These are phyloP conservation scores for Tolypocladium ophioglossoides DNA, from an alignment of 2,329 filamentous ascomycete species.

Conservation along the genomic window DNA sequence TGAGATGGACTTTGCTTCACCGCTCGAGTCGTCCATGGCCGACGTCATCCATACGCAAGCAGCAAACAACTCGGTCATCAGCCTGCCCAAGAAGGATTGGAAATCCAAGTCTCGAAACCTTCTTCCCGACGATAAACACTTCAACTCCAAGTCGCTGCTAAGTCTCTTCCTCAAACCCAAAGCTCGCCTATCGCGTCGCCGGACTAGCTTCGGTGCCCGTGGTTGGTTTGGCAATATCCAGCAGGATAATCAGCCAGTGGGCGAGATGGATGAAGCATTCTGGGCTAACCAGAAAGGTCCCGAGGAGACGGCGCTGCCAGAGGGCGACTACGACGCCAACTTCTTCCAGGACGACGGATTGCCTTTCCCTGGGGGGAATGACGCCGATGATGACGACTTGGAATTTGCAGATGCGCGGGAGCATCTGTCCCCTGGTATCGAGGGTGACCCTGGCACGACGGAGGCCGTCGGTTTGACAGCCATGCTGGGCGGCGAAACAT, in stretches of 20 bases:
- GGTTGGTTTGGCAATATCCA: constrained; percentile 31
- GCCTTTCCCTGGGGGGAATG: constrained; percentile 50
- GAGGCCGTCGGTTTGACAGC: constrained; percentile 38
- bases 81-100: constrained; percentile 87
- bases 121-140: constrained; percentile 94
- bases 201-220: constrained; percentile 34
- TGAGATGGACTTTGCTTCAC: constrained; percentile 78
- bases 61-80: constrained; percentile 69
- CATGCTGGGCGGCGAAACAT: constrained; percentile 39
- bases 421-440: constrained; percentile 59
- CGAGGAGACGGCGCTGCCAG: constrained; percentile 47
- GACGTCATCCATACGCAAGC: constrained; percentile 76
- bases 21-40: constrained; percentile 59
- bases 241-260: constrained; percentile 46
- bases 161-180: constrained; percentile 92
- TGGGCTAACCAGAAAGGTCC: constrained; percentile 69
- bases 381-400: constrained; percentile 55
- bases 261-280: constrained; percentile 89
- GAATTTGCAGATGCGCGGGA: constrained; percentile 76
- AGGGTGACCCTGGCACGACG: constrained; percentile 35
- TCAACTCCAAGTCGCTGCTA: constrained; percentile 85
- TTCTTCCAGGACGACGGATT: constrained; percentile 90
- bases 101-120: constrained; percentile 88
- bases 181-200: constrained; percentile 64
- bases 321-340: constrained; percentile 88